Percentiles rank a stretch among this genome's conserved stretches.
Conservation (phyloP, 1,284 basidiomycete genomes). For the Cerioporus squamosus region DNA sequence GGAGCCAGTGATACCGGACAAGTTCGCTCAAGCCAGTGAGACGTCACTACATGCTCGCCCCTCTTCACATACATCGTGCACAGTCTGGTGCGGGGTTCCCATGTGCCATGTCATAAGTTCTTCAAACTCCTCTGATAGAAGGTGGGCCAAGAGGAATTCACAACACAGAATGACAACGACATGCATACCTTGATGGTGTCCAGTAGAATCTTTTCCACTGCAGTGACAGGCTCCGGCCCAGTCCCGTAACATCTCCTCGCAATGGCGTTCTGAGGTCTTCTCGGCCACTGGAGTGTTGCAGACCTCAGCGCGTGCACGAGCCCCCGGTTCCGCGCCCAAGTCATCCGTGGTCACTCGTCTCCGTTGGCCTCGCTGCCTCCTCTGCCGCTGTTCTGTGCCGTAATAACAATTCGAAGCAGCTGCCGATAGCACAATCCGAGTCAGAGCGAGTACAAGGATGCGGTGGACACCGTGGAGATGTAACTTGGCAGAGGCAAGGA, state of each 20-base stretch:
- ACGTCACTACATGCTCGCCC: too few relatives aligned
- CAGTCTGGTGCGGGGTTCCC: too few relatives aligned
- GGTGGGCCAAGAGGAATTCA: too few relatives aligned
- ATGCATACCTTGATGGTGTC: constrained; percentile 67
- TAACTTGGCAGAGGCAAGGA: too few relatives aligned
- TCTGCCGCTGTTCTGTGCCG: neutral
- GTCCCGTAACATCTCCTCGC: constrained; percentile 8
- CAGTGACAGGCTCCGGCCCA: constrained; percentile 4
- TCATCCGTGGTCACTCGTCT: constrained; percentile 8
- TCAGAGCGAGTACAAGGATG: neutral
- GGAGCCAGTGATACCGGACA: too few relatives aligned
- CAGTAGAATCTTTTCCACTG: constrained; percentile 65
- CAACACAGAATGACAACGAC: too few relatives aligned
- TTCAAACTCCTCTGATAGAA: too few relatives aligned
- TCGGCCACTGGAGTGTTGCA: neutral
- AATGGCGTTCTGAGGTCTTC: neutral
- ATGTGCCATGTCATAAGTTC: too few relatives aligned
- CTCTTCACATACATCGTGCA: too few relatives aligned
- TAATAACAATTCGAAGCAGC: too few relatives aligned
- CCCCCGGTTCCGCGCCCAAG: constrained; percentile 19
- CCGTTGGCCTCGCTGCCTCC: neutral
- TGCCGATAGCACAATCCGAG: neutral
- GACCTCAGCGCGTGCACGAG: constrained; percentile 1
- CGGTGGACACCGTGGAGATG: too few relatives aligned
- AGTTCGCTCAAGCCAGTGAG: too few relatives aligned